Evolutionary conservation across 2,329 filamentous ascomycete genomes (phyloP).

Genomic region (Penicillium paneum): DNA sequence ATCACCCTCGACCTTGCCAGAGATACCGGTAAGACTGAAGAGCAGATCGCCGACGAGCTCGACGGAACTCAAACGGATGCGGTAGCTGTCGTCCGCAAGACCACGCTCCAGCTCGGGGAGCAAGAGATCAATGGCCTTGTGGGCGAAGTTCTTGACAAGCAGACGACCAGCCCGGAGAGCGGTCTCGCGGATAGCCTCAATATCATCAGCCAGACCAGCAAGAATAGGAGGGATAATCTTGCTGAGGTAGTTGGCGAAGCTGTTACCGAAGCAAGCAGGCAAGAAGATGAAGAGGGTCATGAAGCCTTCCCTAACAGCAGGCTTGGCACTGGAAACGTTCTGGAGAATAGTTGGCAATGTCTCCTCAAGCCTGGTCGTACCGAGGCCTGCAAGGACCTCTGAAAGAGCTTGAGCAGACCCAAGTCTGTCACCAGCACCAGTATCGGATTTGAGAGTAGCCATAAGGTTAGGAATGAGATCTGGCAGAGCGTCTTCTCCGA

Average conservation of each 20-base stretch:
- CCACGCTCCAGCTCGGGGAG: slow-evolving; percentile 93
- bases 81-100: slow-evolving; percentile 94
- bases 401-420: slow-evolving; percentile 95
- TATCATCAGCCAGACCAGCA: slow-evolving; percentile 87
- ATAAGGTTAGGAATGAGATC: slow-evolving; percentile 97
- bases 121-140: slow-evolving; percentile 87
- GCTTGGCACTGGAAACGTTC: slow-evolving; percentile 87
- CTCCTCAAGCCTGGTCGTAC: slow-evolving; percentile 88
- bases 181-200: slow-evolving; percentile 96
- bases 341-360: slow-evolving; percentile 93
- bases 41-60: slow-evolving; percentile 94
- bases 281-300: slow-evolving; percentile 99
- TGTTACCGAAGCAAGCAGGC: slow-evolving; percentile 98
- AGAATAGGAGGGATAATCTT: slow-evolving; percentile 95
- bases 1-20: slow-evolving; percentile 71
- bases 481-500: slow-evolving; percentile 92
- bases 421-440: slow-evolving; percentile 89
- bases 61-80: slow-evolving; percentile 96
- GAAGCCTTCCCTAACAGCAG: slow-evolving; percentile 92
- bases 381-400: slow-evolving; percentile 91
- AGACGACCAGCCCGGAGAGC: slow-evolving; percentile 88
- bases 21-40: slow-evolving; percentile 96
- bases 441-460: slow-evolving; percentile 95
- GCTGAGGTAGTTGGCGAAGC: slow-evolving; percentile 91
- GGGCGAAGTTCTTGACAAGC: slow-evolving; percentile 97